Conservation (phyloP, 441 rosid species). For the Capsella rubella region DNA sequence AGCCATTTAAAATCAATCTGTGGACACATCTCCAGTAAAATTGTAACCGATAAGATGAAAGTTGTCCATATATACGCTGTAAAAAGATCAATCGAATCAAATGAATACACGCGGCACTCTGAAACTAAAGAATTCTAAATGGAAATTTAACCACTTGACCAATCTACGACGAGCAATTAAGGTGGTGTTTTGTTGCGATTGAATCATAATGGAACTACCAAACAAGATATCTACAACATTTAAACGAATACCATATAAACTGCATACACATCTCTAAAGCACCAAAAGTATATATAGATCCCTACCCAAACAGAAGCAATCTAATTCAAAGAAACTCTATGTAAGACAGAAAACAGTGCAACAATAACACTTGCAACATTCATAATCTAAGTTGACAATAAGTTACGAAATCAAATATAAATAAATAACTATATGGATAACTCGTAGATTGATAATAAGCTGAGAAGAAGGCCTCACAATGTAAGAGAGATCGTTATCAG, state of each 20-base stretch:
- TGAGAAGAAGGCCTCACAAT: conserved; percentile 59
- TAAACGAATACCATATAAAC: conserved; percentile 34
- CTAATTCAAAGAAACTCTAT: conserved; percentile 41
- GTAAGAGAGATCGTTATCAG: conserved; percentile 82
- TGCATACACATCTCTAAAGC: conserved; percentile 38
- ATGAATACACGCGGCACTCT: conserved; percentile 21
- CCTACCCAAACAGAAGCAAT: conserved; percentile 36
- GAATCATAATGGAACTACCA: conserved; percentile 14
- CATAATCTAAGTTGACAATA: neutral
- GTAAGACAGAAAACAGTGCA: conserved; percentile 32
- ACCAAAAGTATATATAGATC: conserved; percentile 24
- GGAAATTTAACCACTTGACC: neutral
- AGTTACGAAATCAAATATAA: neutral
- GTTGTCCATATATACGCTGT: neutral
- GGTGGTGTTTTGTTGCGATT: neutral
- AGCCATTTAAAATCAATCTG: conserved; percentile 6
- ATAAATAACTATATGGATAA: neutral
- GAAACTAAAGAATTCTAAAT: conserved; percentile 13
- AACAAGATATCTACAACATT: conserved; percentile 1
- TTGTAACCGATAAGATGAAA: conserved; percentile 28
- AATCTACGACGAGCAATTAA: neutral
- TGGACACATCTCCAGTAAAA: conserved; percentile 6
- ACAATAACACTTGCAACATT: conserved; percentile 19
- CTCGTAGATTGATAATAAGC: neutral
- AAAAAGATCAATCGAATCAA: neutral